Percentiles rank a stretch among this genome's conserved stretches.
phyloP scores from a whole-genome alignment of 768 basidiomycete genomes.

The Podaxis sp. region DNA sequence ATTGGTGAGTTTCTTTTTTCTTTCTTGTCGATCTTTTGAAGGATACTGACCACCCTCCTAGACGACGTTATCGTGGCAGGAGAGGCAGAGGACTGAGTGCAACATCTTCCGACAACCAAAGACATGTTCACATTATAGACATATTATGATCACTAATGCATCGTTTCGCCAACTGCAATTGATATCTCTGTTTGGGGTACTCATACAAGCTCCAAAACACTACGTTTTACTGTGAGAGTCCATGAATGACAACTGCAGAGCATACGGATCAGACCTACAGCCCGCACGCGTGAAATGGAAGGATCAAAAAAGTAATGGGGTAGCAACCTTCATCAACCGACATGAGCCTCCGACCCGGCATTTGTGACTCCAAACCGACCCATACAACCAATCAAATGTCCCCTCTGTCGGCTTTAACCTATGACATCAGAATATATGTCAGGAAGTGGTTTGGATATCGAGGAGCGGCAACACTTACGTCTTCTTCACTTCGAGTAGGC shows the following conservation, averaged over 20 bases:
- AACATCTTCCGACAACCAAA: not conserved
- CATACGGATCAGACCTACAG: not conserved
- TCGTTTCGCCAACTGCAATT: not conserved
- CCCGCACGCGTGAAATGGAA: not conserved
- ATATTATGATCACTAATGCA: constrained; percentile 10
- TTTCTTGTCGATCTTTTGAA: not conserved
- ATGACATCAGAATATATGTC: not conserved
- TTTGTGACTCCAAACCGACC: not conserved
- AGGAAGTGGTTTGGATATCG: not conserved
- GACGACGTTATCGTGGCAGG: constrained; percentile 81
- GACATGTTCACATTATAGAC: not conserved
- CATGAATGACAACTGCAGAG: not conserved
- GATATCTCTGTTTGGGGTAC: not conserved
- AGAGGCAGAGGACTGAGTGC: constrained; percentile 60
- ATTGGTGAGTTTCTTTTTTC: constrained; percentile 55
- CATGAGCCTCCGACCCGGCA: not conserved
- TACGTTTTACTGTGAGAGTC: not conserved
- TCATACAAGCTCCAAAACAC: not conserved
- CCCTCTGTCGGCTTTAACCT: constrained; percentile 20
- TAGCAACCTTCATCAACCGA: not conserved
- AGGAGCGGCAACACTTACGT: constrained; percentile 22
- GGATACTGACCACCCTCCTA: constrained; percentile 26
- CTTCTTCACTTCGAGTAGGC: constrained; percentile 32
- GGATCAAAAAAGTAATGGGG: not conserved
- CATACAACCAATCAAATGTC: not conserved